Evolutionary conservation across 805 yeast species (phyloP).

Genomic region (Yarrowia sp.): DNA sequence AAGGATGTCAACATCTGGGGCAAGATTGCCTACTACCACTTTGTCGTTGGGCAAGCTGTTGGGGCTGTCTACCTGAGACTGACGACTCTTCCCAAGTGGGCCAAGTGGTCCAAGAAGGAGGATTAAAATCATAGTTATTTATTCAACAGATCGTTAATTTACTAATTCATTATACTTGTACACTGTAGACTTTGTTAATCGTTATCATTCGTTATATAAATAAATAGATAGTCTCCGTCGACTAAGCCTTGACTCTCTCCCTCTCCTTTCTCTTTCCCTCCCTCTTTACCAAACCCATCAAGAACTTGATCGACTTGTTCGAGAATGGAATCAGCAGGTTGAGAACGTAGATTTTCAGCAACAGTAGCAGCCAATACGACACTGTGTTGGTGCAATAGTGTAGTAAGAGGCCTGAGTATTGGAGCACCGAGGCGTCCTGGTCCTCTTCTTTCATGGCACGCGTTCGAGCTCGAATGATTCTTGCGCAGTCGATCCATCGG

Average conservation of each 20-base stretch:
- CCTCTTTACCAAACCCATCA: not conserved
- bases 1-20: not conserved
- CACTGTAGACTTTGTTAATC: too few species aligned
- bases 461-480: not conserved
- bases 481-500: not conserved
- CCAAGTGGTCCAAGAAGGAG: not conserved
- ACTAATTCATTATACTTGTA: too few species aligned
- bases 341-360: not conserved
- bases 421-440: not conserved
- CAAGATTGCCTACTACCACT: conserved; percentile 13
- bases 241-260: not conserved
- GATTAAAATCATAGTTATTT: not conserved
- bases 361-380: not conserved
- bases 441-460: not conserved
- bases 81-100: not conserved
- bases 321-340: conserved; percentile 1
- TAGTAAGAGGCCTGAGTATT: not conserved
- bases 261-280: not conserved
- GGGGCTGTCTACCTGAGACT: not conserved
- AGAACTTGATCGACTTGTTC: not conserved
- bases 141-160: not conserved
- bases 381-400: not conserved
- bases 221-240: not conserved
- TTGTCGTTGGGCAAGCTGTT: not conserved
- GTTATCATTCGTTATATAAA: not conserved